These are phyloP conservation scores for Orychophragmus violaceus DNA, from an alignment of 345 rosid species.

Conservation along the genomic window DNA sequence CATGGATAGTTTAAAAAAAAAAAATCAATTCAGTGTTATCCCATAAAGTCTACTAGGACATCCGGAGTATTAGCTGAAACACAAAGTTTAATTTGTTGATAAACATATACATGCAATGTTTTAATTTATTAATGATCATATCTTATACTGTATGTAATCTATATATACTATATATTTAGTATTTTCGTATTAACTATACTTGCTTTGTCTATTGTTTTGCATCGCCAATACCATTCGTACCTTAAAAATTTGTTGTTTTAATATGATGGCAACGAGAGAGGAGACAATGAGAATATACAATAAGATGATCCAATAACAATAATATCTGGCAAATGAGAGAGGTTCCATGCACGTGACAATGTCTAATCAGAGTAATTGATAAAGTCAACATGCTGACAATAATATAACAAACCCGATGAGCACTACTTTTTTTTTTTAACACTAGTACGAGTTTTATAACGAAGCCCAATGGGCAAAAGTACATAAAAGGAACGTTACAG, in stretches of 20 bases:
- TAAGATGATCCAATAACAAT: neutral
- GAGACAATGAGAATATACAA: conserved; percentile 19
- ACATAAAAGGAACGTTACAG: too few relatives aligned
- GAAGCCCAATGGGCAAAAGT: too few relatives aligned
- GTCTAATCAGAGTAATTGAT: neutral
- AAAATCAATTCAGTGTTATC: neutral
- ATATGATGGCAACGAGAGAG: neutral
- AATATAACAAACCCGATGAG: conserved; percentile 5
- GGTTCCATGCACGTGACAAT: conserved; percentile 21
- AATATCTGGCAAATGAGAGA: conserved; percentile 10
- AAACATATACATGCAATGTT: neutral
- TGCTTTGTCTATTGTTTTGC: neutral
- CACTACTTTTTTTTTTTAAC: too few relatives aligned
- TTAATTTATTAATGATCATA: neutral
- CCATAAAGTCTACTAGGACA: neutral
- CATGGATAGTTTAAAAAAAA: neutral
- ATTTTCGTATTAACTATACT: neutral
- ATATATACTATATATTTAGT: neutral
- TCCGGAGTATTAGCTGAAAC: neutral
- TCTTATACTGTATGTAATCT: neutral
- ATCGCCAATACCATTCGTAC: neutral
- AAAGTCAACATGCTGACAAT: conserved; percentile 24
- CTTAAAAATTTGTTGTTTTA: neutral
- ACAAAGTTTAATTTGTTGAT: neutral
- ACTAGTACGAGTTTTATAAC: too few relatives aligned